A percentile compares a stretch with the other conserved stretches of the same genome.
phyloP scores from a whole-genome alignment of 2,329 filamentous ascomycete genomes.

The Aspergillus eucalypticola region DNA sequence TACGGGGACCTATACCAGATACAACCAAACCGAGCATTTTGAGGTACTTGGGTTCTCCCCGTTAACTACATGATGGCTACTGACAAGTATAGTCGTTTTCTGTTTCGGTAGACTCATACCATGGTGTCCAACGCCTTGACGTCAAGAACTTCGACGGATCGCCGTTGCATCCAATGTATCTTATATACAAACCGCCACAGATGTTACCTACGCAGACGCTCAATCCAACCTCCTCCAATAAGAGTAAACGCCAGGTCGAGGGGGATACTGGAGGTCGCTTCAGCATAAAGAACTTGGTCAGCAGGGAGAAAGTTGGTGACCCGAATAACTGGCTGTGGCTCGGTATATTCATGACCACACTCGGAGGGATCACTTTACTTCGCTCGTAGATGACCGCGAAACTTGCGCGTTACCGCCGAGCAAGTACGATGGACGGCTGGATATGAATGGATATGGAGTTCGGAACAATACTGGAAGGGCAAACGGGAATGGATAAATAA shows the following conservation, averaged over 20 bases:
- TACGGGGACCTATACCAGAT: conserved; percentile 62
- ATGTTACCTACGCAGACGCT: conserved; percentile 71
- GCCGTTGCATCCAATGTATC: conserved; percentile 68
- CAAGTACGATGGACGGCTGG: neutral
- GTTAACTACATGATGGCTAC: neutral
- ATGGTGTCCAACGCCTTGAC: conserved; percentile 63
- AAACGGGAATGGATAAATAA: neutral
- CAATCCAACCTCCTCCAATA: conserved; percentile 53
- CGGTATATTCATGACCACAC: conserved; percentile 48
- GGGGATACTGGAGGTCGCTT: conserved; percentile 22
- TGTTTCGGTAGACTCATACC: conserved; percentile 59
- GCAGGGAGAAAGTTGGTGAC: conserved; percentile 37
- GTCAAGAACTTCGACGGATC: conserved; percentile 65
- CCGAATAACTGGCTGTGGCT: conserved; percentile 52
- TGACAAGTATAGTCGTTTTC: conserved; percentile 39
- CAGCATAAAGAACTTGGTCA: conserved; percentile 31
- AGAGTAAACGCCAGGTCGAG: conserved; percentile 34
- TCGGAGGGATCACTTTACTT: conserved; percentile 44
- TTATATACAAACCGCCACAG: conserved; percentile 62
- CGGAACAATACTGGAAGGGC: neutral
- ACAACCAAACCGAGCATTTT: conserved; percentile 65
- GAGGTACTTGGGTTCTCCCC: conserved; percentile 47
- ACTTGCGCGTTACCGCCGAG: neutral
- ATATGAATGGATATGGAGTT: conserved; percentile 8
- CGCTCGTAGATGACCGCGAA: conserved; percentile 26